Base-by-base conservation (phyloP, 306 rosid species). In the Lathyrus oleraceus region DNA sequence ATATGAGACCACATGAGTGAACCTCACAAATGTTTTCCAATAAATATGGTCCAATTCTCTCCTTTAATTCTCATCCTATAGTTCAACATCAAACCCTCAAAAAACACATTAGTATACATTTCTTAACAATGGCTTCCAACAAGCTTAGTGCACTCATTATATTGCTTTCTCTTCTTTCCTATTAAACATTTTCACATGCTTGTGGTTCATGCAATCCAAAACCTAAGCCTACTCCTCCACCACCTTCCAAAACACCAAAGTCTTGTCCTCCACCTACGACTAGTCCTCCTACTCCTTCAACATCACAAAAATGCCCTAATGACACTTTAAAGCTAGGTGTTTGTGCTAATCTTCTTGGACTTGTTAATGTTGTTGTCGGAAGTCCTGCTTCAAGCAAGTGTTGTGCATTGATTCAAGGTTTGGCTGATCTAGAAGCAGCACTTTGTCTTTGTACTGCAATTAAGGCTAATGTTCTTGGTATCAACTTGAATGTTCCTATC, bases 381-480 rank as follows among this genome's bases (percentile, higher is more conserved):
- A 32, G 76, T 45, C 87, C 96, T 21, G 60, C 67, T 14, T 58
- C 96, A 0, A 80, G 74, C 78, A 35, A 83, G 1, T 92, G 96
- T 23, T 92, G 98, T 35, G 74, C 89, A 12, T 59, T 90, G 87
- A 69, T 92, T 7, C 4, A 15, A 0, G 98, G 98, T n/a, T 76
- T 92, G 84, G 73, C 75, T 2, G 84, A 90, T 77, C 40, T 79
- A 8, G 98, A 92, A 14, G 93, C 75, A 25, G 93, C 98, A 2
- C 42, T 88, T 30, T 92, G 96, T 57, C 87, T 92, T 1, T 92
- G 98, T 74, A 89, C 98, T 10, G 96, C 92, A 13, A 79, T 89
- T 43, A 92, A 90, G 65, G 88, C 86, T 60, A 92, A 85, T 79
- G 91, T 85, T 53, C 84, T 88, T 17, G 98, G 98, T 1, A 64